Evolutionary conservation across 441 rosid species (phyloP), one percentile per base, ranked within the genome.

Genomic region (Populus hybrid): DNA sequence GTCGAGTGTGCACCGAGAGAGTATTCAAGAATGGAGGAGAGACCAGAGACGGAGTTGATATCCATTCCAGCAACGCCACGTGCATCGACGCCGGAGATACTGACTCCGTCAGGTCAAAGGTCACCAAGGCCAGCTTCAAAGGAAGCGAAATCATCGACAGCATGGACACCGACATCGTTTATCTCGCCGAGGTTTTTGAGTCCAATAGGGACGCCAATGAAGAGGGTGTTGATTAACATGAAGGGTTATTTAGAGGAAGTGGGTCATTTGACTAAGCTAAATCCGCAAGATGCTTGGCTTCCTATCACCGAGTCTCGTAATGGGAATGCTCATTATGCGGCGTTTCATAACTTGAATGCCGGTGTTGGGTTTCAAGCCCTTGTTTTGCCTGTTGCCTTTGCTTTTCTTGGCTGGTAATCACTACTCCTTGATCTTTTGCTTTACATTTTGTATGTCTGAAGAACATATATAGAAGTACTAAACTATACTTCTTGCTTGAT

Each of bases 201-300:
- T 53, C 99, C 99, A 6, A 91, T 95, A 36, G 97, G 99, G 50
- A 95, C 98, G 21, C 99, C 99, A 2, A 92, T 95, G 97, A 95
- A 92, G 90, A 90, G 97, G 82, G 98, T 90, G 69, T 81, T 95
- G 80, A 85, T 91, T 8, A 95, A 94, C 83, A 93, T 95, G 99
- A 95, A 95, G 80, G 89, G 98, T 0, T 95, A 95, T 81, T 71
- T 95, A 35, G 99, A 95, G 83, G 99, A 94, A 75, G 89, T 95
- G 64, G 99, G 98, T 42, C 99, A 95, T 57, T 86, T 95, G 32
- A 95, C 99, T 9, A 95, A 92, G 89, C 95, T 95, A 12, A 94
- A 95, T 80, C 99, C 99, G 4, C 99, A 95, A 74, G 99, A 95
- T 28, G 98, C 98, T 77, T 95, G 97, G 98, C 97, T 95, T 71